phyloP scores from a whole-genome alignment of 805 yeast species.

The Pichia membranifaciens region DNA sequence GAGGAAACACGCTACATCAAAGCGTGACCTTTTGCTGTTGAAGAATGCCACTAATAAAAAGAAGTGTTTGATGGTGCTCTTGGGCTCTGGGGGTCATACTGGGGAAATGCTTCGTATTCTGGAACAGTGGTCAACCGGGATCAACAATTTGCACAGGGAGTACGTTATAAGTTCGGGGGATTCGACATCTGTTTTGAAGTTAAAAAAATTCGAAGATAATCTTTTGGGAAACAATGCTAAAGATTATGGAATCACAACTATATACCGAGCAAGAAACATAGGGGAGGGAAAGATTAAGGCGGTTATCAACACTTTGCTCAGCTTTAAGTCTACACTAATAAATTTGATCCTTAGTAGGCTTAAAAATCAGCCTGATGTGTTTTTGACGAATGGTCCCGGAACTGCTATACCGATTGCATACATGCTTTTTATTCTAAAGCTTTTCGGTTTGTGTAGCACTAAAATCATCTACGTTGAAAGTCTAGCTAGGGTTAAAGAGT shows the following conservation, averaged over 20 bases:
- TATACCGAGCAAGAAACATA: slow-evolving; percentile 35
- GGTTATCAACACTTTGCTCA: slow-evolving; percentile 27
- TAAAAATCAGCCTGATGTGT: slow-evolving; percentile 23
- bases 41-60: not conserved
- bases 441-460: slow-evolving; percentile 41
- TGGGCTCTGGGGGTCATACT: slow-evolving; percentile 97
- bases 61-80: slow-evolving; percentile 44
- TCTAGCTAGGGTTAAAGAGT: slow-evolving; percentile 68
- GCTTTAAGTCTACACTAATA: slow-evolving; percentile 24
- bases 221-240: slow-evolving; percentile 14
- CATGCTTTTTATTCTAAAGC: slow-evolving; percentile 46
- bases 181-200: slow-evolving; percentile 37
- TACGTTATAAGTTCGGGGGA: slow-evolving; percentile 41
- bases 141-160: slow-evolving; percentile 20
- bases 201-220: slow-evolving; percentile 32
- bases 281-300: slow-evolving; percentile 33
- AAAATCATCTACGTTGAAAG: slow-evolving; percentile 78
- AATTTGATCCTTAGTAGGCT: slow-evolving; percentile 11
- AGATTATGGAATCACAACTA: slow-evolving; percentile 20
- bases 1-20: not conserved
- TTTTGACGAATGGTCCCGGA: slow-evolving; percentile 73
- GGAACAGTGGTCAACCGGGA: slow-evolving; percentile 28
- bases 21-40: not conserved
- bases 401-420: slow-evolving; percentile 67
- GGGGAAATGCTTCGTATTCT: slow-evolving; percentile 87